Base-by-base conservation (phyloP, 2,329 filamentous ascomycete genomes). In the Neurospora sp. region DNA sequence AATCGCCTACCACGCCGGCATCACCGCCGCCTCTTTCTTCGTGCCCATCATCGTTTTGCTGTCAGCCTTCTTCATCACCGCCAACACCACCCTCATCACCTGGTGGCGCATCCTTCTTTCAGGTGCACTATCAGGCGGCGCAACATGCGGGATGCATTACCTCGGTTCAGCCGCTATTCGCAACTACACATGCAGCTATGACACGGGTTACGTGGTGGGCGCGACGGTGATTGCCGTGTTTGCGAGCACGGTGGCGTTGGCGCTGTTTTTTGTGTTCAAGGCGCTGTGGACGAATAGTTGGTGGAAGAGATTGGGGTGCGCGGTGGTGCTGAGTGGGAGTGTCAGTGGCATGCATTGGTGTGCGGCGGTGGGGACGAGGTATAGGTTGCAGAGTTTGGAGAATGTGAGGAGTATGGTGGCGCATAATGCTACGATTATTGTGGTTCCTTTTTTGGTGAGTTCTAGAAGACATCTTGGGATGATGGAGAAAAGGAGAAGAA, bases 301-400 rank as follows among this genome's bases (percentile, higher is more conserved):
- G 87, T 93, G 90, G 90, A 92, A 93, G 77, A 84, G 92, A 71
- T 80, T 85, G 10, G 75, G 89, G 2, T 92, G 89, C 72, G 90
- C 90, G 10, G 80, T 88, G 66, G 79, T 93, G 19, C 84, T 96
- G 52, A 91, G 91, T 9, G 83, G 86, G 17, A 92, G 91, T 52
- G 91, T 96, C 2, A 93, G 90, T 10, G 92, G 91, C 0, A 96
- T 96, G 93, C 93, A 96, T 80, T 96, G 92, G 91, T 90, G 90
- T 70, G 93, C 91, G 39, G 86, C 90, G 3, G 84, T 87, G 11
- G 91, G 91, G 17, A 96, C 92, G 3, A 78, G 79, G 9, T 96
- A 94, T 78, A 84, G 84, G 62, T 79, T 92, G 68, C 79, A 85
- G 73, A 77, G 83, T 66, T 78, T 84, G 68, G 81, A 82, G 67